Base-by-base conservation (phyloP, 129 eudicot genomes). In the Helianthus tuberosus region DNA sequence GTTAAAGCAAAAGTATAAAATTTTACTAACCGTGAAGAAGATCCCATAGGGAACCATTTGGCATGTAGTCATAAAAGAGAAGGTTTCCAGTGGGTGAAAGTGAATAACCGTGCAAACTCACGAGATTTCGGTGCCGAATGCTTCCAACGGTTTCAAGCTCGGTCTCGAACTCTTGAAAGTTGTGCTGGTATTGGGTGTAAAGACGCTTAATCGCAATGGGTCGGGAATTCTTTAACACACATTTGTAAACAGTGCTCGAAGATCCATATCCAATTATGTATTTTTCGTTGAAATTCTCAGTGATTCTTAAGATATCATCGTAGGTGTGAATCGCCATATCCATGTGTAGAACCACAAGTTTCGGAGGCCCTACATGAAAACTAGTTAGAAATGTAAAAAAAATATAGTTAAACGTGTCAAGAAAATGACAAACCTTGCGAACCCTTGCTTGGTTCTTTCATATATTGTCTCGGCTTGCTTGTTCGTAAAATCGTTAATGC, bases 41-140 rank as follows among this genome's bases (percentile, higher is more conserved):
- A 82, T 89, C 98, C 98, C 96, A 92, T 6, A 92, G 96, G 23
- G 96, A 89, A 46, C 98, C 98, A 52, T 92, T 92, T 27, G 89
- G 94, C 98, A 92, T 92, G 89, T 92, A 89, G 60, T 92, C 98
- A 27, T 92, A 92, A 79, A 89, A 85, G 50, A 92, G 88, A 11
- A 92, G 94, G 73, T 92, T 87, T 54, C 96, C 98, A 4, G 73
- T 73, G 0, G 98, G 94, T 2, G 96, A 87, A 53, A 87, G 83
- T 1, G 91, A 87, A 78, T 92, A 92, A 49, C 98, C 98, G 70
- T 89, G 91, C 83, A 92, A 77, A 82, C 96, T 87, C 58, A 89
- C 98, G 25, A 92, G 82, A 74, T 92, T 92, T 75, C 96, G 71
- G 68, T 92, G 98, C 81, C 88, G 78, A 74, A 92, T 92, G 68